Evolutionary conservation across 2,329 filamentous ascomycete species (phyloP).

Genomic region (Alternaria arbusti): DNA sequence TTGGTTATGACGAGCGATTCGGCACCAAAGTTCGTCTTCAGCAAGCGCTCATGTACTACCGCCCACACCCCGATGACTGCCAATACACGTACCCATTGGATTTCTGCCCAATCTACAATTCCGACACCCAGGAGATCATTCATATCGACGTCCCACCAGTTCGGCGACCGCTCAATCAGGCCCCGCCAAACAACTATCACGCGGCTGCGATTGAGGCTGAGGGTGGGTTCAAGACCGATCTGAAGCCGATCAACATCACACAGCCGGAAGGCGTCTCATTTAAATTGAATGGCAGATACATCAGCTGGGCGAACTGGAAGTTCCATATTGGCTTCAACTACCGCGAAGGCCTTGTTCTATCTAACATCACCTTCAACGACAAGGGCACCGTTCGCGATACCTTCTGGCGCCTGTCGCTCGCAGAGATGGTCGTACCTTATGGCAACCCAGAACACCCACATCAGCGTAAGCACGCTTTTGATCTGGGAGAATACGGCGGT

Average conservation of each 20-base stretch:
- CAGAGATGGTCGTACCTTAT: slow-evolving; percentile 94
- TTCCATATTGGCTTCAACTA: slow-evolving; percentile 96
- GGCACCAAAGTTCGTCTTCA: slow-evolving; percentile 80
- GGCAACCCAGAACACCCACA: slow-evolving; percentile 82
- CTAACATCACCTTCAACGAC: slow-evolving; percentile 89
- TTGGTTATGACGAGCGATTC: slow-evolving; percentile 90
- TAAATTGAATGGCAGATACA: slow-evolving; percentile 72
- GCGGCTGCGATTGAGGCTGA: slow-evolving; percentile 73
- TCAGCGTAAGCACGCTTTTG: slow-evolving; percentile 81
- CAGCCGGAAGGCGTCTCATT: slow-evolving; percentile 92
- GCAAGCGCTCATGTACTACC: slow-evolving; percentile 95
- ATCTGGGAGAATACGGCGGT: slow-evolving; percentile 80
- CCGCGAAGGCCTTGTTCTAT: slow-evolving; percentile 86
- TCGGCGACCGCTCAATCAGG: slow-evolving; percentile 75
- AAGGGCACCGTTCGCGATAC: slow-evolving; percentile 76
- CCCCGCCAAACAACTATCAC: slow-evolving; percentile 79
- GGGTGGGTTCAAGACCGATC: slow-evolving; percentile 76
- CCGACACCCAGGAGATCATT: slow-evolving; percentile 77
- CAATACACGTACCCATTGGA: slow-evolving; percentile 93
- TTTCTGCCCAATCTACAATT: slow-evolving; percentile 91
- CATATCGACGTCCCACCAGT: slow-evolving; percentile 84
- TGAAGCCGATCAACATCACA: slow-evolving; percentile 88
- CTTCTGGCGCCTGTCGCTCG: slow-evolving; percentile 87
- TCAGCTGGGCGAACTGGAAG: slow-evolving; percentile 93
- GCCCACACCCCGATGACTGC: slow-evolving; percentile 81